Conservation (phyloP, 768 basidiomycete species). For the Termitomyces sp. region DNA sequence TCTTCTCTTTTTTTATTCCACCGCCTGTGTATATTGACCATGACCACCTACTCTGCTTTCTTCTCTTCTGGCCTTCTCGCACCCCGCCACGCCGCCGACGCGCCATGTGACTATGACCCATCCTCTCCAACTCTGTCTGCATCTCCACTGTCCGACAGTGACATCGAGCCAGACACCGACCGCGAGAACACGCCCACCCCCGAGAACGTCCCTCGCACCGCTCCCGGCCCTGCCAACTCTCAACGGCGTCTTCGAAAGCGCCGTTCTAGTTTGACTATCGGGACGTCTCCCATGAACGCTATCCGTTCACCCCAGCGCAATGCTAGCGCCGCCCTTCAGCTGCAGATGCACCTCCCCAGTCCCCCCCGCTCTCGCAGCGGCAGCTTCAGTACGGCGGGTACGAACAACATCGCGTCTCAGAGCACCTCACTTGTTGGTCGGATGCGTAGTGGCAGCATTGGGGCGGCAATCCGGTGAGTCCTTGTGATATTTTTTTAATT, state of each 20-base stretch:
- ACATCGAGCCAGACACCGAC: conserved; percentile 25
- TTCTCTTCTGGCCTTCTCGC: conserved; percentile 71
- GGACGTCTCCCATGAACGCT: conserved; percentile 45
- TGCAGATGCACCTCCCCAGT: conserved; percentile 39
- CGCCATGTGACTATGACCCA: conserved; percentile 5
- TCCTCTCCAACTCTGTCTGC: conserved; percentile 17
- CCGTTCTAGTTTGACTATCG: conserved; percentile 56
- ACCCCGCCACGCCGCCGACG: conserved; percentile 21
- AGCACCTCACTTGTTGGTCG: conserved; percentile 45
- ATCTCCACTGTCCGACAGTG: conserved; percentile 25
- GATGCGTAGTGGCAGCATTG: conserved; percentile 51
- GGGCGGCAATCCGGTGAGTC: conserved; percentile 23
- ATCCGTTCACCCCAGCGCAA: conserved; percentile 55
- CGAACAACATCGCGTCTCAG: conserved; percentile 16
- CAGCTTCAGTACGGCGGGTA: conserved; percentile 27
- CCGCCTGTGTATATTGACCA: conserved; percentile 7
- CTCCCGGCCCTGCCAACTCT: background rate
- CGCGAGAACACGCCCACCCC: conserved; percentile 19
- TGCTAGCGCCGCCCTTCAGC: conserved; percentile 43
- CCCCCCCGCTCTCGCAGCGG: conserved; percentile 40
- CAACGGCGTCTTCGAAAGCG: conserved; percentile 49
- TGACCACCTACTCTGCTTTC: conserved; percentile 56
- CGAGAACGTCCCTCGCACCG: conserved; percentile 6
- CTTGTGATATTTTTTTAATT: conserved; percentile 6
- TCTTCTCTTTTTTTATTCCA: background rate